Conservation (phyloP, 768 basidiomycete genomes). For the Rhodocollybia butyracea region DNA sequence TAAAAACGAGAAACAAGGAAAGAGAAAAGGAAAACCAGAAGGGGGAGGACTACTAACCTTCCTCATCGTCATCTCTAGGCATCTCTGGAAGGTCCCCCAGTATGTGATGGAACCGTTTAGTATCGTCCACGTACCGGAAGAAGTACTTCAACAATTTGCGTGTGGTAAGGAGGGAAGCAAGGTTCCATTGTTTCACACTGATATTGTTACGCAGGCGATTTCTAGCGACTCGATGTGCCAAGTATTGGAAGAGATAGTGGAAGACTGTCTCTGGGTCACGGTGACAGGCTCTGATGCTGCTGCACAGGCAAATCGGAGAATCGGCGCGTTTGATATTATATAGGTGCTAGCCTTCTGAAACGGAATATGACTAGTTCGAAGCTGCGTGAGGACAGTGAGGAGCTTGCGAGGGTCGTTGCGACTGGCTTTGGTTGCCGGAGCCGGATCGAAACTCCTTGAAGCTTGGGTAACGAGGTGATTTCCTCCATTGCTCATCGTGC, state of each 20-base stretch:
- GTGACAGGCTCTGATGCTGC: slow-evolving; percentile 10
- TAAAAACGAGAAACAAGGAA: too few species aligned
- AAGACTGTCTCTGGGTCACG: slow-evolving; percentile 6
- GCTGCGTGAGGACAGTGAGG: slow-evolving; percentile 21
- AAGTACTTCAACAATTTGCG: not conserved
- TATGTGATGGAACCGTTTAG: not conserved
- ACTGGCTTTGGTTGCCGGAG: not conserved
- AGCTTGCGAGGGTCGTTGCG: slow-evolving; percentile 9
- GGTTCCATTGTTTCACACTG: not conserved
- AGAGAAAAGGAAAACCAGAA: too few species aligned
- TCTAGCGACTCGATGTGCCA: not conserved
- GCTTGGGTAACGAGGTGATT: not conserved
- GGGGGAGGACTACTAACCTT: too few species aligned
- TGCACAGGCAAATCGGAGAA: not conserved
- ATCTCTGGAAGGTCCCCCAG: not conserved
- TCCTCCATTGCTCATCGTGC: not conserved
- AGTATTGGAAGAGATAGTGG: slow-evolving; percentile 13
- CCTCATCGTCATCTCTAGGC: too few species aligned
- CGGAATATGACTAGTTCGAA: slow-evolving; percentile 24
- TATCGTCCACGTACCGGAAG: not conserved
- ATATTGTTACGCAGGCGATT: not conserved
- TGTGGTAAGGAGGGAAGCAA: not conserved
- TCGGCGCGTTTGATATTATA: slow-evolving; percentile 9
- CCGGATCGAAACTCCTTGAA: not conserved
- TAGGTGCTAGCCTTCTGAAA: slow-evolving; percentile 24